Conservation (phyloP, 345 rosid genomes). For the Leavenworthia alabamica region DNA sequence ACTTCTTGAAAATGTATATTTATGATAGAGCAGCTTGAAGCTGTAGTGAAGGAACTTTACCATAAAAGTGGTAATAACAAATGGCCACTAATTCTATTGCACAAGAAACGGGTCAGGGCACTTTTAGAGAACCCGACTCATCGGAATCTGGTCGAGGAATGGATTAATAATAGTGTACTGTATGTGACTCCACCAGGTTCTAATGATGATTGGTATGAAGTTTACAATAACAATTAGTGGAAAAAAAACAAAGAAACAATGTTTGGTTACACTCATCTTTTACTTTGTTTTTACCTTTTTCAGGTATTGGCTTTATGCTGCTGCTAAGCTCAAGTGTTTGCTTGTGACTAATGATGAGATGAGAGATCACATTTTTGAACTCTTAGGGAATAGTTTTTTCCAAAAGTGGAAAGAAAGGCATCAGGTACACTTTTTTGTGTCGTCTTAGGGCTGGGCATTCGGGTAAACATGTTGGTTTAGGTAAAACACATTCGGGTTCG, state of each 20-base stretch:
- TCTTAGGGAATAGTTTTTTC: conserved; percentile 58
- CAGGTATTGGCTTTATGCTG: conserved; percentile 92
- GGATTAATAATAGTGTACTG: conserved; percentile 51
- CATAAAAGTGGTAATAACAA: conserved; percentile 41
- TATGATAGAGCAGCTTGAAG: conserved; percentile 75
- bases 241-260: background rate
- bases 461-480: no score
- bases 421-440: no score
- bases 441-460: no score
- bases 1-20: background rate
- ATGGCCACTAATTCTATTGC: conserved; percentile 71
- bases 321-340: conserved; percentile 69
- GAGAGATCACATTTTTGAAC: conserved; percentile 93
- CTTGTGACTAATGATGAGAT: conserved; percentile 89
- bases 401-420: conserved; percentile 87
- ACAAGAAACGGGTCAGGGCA: conserved; percentile 54
- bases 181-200: conserved; percentile 83
- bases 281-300: background rate
- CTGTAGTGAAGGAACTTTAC: conserved; percentile 57
- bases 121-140: conserved; percentile 49
- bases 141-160: conserved; percentile 51
- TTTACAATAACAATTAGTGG: background rate
- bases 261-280: background rate
- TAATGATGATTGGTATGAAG: conserved; percentile 80
- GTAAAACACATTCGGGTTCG: no score